Percentiles rank a stretch among this genome's conserved stretches.
Evolutionary conservation across 2,329 filamentous ascomycete species (phyloP).

Genomic region (Onygenales sp.): DNA sequence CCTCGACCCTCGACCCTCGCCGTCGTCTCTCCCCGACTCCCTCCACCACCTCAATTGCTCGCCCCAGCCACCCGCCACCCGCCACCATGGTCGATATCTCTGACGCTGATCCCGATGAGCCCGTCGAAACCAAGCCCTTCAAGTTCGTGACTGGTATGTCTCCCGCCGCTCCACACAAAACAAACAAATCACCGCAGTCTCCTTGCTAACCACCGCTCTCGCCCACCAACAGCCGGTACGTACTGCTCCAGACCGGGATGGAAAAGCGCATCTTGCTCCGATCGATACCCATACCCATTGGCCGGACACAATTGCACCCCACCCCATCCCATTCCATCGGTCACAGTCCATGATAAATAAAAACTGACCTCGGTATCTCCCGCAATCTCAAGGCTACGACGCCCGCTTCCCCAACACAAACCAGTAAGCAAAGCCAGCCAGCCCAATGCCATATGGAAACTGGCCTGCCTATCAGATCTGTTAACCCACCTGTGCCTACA

Average conservation of each 20-base stretch:
- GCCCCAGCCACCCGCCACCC: slow-evolving; percentile 14
- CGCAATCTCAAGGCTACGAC: slow-evolving; percentile 67
- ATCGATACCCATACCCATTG: background rate
- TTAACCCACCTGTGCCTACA: slow-evolving; percentile 12
- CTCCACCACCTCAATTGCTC: slow-evolving; percentile 21
- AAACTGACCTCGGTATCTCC: slow-evolving; percentile 12
- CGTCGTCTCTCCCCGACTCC: slow-evolving; percentile 12
- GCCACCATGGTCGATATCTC: slow-evolving; percentile 70
- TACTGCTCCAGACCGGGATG: slow-evolving; percentile 9
- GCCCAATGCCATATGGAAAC: background rate
- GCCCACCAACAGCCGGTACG: slow-evolving; percentile 37
- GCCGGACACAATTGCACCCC: background rate
- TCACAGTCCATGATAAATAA: background rate
- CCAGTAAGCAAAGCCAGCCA: slow-evolving; percentile 30
- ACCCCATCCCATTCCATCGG: background rate
- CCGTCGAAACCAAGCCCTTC: slow-evolving; percentile 96
- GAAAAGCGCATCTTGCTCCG: background rate
- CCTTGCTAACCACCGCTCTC: slow-evolving; percentile 27
- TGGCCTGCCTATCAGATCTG: slow-evolving; percentile 5
- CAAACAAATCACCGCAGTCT: slow-evolving; percentile 13
- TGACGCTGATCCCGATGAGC: slow-evolving; percentile 56
- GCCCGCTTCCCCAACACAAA: slow-evolving; percentile 98
- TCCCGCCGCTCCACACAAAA: slow-evolving; percentile 15
- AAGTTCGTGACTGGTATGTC: slow-evolving; percentile 98
- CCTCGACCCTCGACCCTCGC: slow-evolving; percentile 19